Base-by-base conservation (phyloP, 2,329 filamentous ascomycete species). In the Trichoderma sp. region DNA sequence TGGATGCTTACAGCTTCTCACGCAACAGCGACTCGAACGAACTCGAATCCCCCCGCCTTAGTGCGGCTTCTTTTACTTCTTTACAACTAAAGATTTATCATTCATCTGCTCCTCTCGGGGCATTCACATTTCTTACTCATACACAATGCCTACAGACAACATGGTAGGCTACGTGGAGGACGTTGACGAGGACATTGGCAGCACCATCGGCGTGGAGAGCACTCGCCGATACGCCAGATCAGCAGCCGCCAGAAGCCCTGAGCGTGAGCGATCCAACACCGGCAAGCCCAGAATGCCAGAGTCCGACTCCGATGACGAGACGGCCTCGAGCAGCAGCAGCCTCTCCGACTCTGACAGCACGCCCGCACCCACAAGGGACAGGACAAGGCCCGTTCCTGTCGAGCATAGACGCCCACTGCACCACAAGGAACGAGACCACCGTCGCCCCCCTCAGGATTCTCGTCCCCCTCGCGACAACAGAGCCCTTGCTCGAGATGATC, bases 191-290 rank as follows among this genome's bases (percentile, higher is more conserved):
- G 86, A 88, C 85, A 82, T n/a, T 43, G 39, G 39, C 53, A 84
- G 84, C 68, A 78, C 81, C 43, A 77, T 82, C 53, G 79, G 80
- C 73, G 83, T 82, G 58, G 78, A 77, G 73, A 79, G 80, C 72
- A 83, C 80, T 58, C 80, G 81, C 34, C 78, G 77, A 63, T 88
- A 87, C 79, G 86, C 87, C 74, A 80, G 80, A 39, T 86, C 85
- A 34, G 79, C 82, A 67, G 83, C 81, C n/a, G 79, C 82, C 34
- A 70, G 72, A 43, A 84, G 83, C 74, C 84, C 85, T 11, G 83
- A 87, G 75, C 82, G 82, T 11, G 83, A 87, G 75, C 82, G 82
- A 36, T 83, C 87, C 76, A 88, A 88, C 77, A 87, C 84, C 23
- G 79, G 86, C 73, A 86, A 83, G 76, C 81, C 84, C 57, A 83